A percentile compares a stretch with the other conserved stretches of the same genome.
Evolutionary conservation across 116 monocot species (phyloP).

Genomic region (Zostera marina): DNA sequence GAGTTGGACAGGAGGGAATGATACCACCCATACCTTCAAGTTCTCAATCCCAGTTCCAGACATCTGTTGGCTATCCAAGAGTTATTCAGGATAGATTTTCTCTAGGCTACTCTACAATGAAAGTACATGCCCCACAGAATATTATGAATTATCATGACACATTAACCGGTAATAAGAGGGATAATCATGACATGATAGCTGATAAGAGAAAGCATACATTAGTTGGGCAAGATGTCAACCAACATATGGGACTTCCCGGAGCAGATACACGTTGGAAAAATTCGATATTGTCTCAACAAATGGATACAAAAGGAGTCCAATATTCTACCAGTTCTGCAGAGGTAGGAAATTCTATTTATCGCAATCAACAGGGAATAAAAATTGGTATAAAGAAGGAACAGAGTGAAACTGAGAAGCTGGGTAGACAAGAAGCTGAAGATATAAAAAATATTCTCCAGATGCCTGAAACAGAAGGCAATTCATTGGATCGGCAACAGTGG

Average conservation of each 20-base stretch:
- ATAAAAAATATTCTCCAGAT: conserved; percentile 30
- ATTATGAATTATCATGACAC: conserved; percentile 31
- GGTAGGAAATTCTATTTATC: conserved; percentile 32
- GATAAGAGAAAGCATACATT: conserved; percentile 36
- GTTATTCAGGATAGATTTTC: conserved; percentile 23
- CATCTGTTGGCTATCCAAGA: conserved; percentile 22
- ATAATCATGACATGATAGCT: conserved; percentile 25
- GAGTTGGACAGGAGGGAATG: conserved; percentile 20
- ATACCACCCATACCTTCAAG: conserved; percentile 23
- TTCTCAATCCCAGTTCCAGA: conserved; percentile 32
- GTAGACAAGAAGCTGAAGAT: conserved; percentile 27
- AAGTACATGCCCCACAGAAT: conserved; percentile 31
- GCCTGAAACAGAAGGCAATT: conserved; percentile 24
- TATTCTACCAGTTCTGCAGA: conserved; percentile 29
- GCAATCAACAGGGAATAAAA: conserved; percentile 47
- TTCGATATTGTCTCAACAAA: conserved; percentile 32
- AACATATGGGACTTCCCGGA: conserved; percentile 34
- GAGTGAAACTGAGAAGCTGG: conserved; percentile 24
- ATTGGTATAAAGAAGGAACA: conserved; percentile 59
- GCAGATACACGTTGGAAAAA: conserved; percentile 64
- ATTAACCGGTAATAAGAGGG: conserved; percentile 34
- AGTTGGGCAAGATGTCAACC: conserved; percentile 35
- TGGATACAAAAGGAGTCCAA: conserved; percentile 37
- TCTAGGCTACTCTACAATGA: conserved; percentile 16
- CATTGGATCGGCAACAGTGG: conserved; percentile 37